Evolutionary conservation across 1,284 basidiomycete species (phyloP).

Genomic region (Phenoliferia sp.): DNA sequence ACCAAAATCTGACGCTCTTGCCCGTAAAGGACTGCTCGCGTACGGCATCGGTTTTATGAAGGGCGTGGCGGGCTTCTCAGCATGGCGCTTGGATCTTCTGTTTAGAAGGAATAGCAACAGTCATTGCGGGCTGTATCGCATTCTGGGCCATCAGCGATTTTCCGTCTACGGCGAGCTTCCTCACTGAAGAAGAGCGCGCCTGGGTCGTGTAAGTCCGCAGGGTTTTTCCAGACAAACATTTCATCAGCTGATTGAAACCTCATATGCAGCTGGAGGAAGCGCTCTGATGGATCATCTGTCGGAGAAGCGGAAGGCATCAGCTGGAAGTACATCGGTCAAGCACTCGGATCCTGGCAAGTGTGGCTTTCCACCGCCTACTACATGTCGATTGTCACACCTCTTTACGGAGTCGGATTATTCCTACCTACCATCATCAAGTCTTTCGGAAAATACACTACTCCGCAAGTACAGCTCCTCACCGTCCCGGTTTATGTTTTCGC

Average conservation of each 20-base stretch:
- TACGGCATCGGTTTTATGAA: slow-evolving; percentile 49
- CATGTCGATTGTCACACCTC: slow-evolving; percentile 57
- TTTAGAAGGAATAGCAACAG: slow-evolving; percentile 56
- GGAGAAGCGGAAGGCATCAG: slow-evolving; percentile 32
- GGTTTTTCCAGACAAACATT: background rate
- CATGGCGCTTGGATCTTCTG: slow-evolving; percentile 6
- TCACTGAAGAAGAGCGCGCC: slow-evolving; percentile 57
- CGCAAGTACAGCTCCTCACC: slow-evolving; percentile 55
- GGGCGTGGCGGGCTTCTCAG: slow-evolving; percentile 32
- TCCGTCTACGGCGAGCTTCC: slow-evolving; percentile 54
- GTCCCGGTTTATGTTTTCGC: slow-evolving; percentile 60
- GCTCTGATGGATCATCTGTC: slow-evolving; percentile 40
- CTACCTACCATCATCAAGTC: slow-evolving; percentile 51
- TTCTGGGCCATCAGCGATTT: slow-evolving; percentile 46
- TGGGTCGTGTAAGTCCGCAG: slow-evolving; percentile 46
- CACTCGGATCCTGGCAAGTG: slow-evolving; percentile 62
- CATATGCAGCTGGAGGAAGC: slow-evolving; percentile 47
- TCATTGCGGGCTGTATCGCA: slow-evolving; percentile 47
- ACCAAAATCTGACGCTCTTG: background rate
- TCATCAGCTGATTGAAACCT: background rate
- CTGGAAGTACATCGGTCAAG: slow-evolving; percentile 48
- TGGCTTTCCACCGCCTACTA: slow-evolving; percentile 59
- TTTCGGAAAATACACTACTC: slow-evolving; percentile 26
- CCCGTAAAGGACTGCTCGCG: slow-evolving; percentile 41
- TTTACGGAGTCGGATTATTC: slow-evolving; percentile 60